Evolutionary conservation across 139 green algal genomes (phyloP), one percentile per base, ranked within the genome.

Genomic region (Micractinium sp.): DNA sequence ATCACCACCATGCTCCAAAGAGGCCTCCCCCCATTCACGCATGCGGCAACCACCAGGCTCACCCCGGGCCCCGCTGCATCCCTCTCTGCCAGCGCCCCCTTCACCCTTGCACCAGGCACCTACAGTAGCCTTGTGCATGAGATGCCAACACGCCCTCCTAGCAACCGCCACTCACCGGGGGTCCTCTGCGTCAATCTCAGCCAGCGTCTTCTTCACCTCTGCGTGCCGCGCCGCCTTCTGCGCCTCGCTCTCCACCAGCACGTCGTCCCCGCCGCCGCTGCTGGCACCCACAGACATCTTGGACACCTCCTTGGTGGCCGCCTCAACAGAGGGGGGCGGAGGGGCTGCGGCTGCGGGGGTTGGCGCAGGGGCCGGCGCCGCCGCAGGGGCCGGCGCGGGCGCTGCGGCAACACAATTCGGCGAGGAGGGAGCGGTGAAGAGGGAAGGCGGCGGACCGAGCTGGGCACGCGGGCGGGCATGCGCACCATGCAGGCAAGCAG

Each of bases 151-250:
- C n/a, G 18, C 60, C 60, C 60, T 67, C 60, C 14, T 18, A 14
- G 3, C 69, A 23, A 4, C 19, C 69, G 27, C 69, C 27, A 33
- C 92, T 23, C 87, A 95, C 94, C 95, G 93, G 22, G 88, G 56
- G 85, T 97, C 95, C 73, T 95, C 93, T 36, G 90, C 91, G 53
- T 94, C 89, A 29, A 96, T 89, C 71, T 95, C 90, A 36, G 94
- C 91, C 76, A 94, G 93, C 9, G 93, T 93, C 15, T 94, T 84
- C 1, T 89, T 85, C 56, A 92, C 81, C 88, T 97, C 94, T 31
- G 93, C 93, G 9, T 94, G 69, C 20, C 92, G 88, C 4, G 88
- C 73, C 36, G 85, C 89, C 27, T 80, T 78, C 85, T 91, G 89
- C n/a, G 93, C 91, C 75, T 87, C 88, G 76, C n/a, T 66, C 74